Evolutionary conservation across 140 eudicot genomes (phyloP).

Genomic region (Senecio squalidus): DNA sequence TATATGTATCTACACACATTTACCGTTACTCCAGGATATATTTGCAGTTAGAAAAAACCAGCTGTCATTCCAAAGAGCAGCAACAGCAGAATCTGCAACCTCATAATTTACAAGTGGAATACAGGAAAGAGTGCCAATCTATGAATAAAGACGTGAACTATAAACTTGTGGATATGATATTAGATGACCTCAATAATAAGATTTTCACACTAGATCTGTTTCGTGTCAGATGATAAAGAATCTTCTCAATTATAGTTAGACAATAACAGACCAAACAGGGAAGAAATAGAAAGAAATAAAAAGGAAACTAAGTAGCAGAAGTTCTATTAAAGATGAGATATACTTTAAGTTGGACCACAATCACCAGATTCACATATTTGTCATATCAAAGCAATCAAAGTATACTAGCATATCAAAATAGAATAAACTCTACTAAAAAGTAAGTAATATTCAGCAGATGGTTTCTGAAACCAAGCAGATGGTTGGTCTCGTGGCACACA

Average conservation of each 20-base stretch:
- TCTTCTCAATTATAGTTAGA: not conserved
- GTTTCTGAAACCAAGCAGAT: slow-evolving; percentile 20
- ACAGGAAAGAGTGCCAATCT: slow-evolving; percentile 25
- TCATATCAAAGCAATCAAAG: slow-evolving; percentile 22
- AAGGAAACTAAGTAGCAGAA: not conserved
- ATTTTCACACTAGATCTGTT: not conserved
- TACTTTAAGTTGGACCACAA: not conserved
- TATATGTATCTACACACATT: slow-evolving; percentile 20
- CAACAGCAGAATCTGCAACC: slow-evolving; percentile 44
- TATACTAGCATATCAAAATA: slow-evolving; percentile 11
- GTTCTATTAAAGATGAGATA: not conserved
- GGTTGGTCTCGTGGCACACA: slow-evolving; percentile 14
- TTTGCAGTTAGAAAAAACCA: slow-evolving; percentile 14
- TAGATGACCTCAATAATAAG: slow-evolving; percentile 1
- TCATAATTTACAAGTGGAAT: slow-evolving; percentile 30
- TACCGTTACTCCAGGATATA: slow-evolving; percentile 25
- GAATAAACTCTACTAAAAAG: not conserved
- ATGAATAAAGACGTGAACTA: slow-evolving; percentile 4
- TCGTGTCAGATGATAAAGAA: not conserved
- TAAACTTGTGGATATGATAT: slow-evolving; percentile 6
- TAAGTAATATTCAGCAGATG: not conserved
- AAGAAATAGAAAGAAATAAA: no score
- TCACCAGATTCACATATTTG: slow-evolving; percentile 15
- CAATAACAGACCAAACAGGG: not conserved
- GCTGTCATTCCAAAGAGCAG: slow-evolving; percentile 29